Evolutionary conservation across 768 basidiomycete genomes (phyloP).

Genomic region (Auricularia heimuer): DNA sequence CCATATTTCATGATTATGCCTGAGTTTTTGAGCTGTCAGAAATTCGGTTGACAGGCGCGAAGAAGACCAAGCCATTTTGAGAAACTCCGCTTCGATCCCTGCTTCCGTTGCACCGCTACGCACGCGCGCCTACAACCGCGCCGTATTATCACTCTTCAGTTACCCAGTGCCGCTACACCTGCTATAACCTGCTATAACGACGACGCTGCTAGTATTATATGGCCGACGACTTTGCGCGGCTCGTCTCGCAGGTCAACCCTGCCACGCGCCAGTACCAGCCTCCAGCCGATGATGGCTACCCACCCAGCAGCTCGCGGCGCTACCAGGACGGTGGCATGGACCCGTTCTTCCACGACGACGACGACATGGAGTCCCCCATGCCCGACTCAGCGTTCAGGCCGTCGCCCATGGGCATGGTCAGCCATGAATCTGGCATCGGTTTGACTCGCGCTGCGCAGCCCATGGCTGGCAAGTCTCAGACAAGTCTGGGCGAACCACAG

Average conservation of each 20-base stretch:
- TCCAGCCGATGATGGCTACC: constrained; percentile 44
- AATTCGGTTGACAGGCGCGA: no score
- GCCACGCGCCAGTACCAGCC: constrained; percentile 32
- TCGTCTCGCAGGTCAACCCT: constrained; percentile 65
- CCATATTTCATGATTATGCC: no score
- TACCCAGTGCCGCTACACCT: no score
- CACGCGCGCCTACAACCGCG: no score
- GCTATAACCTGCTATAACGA: no score
- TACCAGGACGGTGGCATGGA: constrained; percentile 37
- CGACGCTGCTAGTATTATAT: background rate
- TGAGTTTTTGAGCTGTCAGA: no score
- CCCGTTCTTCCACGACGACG: constrained; percentile 69
- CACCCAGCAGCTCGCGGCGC: constrained; percentile 35
- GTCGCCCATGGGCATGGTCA: constrained; percentile 33
- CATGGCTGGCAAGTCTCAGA: constrained; percentile 42
- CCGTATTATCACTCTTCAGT: no score
- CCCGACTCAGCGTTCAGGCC: constrained; percentile 56
- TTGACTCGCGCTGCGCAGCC: constrained; percentile 34
- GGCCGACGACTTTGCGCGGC: constrained; percentile 57
- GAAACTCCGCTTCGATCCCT: no score
- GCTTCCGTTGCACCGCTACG: no score
- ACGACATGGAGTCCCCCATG: constrained; percentile 44
- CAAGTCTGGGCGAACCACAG: constrained; percentile 41
- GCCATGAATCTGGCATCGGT: background rate
- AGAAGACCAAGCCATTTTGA: no score